Evolutionary conservation across 2,329 filamentous ascomycete genomes (phyloP), one percentile per base, ranked within the genome.

Genomic region (Sclerotinia borealis): DNA sequence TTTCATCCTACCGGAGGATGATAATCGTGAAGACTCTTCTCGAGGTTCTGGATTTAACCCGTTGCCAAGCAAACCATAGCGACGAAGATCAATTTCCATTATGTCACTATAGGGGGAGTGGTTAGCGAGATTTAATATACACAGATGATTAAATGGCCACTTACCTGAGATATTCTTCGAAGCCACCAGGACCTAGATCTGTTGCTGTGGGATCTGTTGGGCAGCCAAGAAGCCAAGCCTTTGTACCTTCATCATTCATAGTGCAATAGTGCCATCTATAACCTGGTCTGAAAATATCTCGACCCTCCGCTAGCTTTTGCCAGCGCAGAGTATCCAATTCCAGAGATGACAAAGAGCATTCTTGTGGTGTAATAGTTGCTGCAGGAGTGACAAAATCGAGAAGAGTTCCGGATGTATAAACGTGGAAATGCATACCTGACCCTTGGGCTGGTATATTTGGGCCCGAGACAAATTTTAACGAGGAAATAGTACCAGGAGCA

Each of bases 231-330:
- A 99, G 81, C 93, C 95, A 99, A 9, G 92, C 95, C 74, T 96
- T 96, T 8, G 95, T 97, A 7, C 93, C 93, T 71, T 96, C 91
- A 65, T 95, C 88, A 73, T 97, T 96, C 77, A 97, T 90, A 3
- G 92, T 96, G 75, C 95, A 98, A 74, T 99, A 99, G 75, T 98
- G 93, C 95, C 95, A 99, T 65, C 93, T 86, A 75, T 95, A 98
- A n/a, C 90, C 91, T 0, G 87, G 81, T 69, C 90, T 90, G 77
- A 97, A 99, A 39, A 99, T 88, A 73, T 99, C 95, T 56, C 91
- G 89, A 4, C 95, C 95, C 72, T 97, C 93, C 1, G 93, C 95
- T 22, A 99, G 81, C 74, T 93, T 96, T 76, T 96, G 92, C 95
- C 95, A 99, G 54, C 93, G 88, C 56, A 98, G 78, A 0, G 90